Percentiles rank a stretch among this genome's conserved stretches.
Evolutionary conservation across 345 rosid species (phyloP).

Genomic region (Jatropha curcas): DNA sequence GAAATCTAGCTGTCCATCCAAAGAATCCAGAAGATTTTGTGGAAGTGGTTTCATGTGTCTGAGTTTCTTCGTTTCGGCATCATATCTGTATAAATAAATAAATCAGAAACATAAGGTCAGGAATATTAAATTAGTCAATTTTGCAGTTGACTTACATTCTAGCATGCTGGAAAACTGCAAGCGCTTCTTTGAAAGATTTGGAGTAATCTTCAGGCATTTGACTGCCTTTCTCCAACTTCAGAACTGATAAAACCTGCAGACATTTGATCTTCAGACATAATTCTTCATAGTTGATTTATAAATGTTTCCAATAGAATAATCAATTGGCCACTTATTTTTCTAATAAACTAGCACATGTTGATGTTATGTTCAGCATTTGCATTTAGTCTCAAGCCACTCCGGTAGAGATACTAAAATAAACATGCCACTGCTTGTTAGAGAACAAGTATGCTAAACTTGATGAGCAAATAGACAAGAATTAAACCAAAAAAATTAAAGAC

Average conservation of each 20-base stretch:
- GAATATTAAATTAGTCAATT: background rate
- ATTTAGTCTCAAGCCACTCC: background rate
- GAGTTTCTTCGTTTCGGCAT: constrained; percentile 46
- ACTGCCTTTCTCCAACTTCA: constrained; percentile 70
- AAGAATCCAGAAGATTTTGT: constrained; percentile 41
- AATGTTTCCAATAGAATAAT: no score
- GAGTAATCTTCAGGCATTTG: constrained; percentile 77
- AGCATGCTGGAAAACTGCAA: constrained; percentile 87
- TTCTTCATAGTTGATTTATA: no score
- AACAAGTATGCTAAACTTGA: no score
- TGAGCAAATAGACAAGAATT: no score
- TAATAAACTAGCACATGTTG: no score
- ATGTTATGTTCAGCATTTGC: no score
- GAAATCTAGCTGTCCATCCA: constrained; percentile 64
- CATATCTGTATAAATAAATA: constrained; percentile 54
- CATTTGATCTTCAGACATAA: no score
- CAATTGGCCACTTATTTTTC: no score
- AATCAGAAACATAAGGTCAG: background rate
- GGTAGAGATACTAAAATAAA: no score
- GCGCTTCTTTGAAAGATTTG: constrained; percentile 66
- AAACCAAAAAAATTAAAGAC: no score
- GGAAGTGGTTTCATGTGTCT: constrained; percentile 68
- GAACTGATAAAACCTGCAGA: constrained; percentile 66
- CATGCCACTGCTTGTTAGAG: no score
- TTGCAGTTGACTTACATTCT: constrained; percentile 46